Evolutionary conservation across 306 rosid species (phyloP), one percentile per base, ranked within the genome.

Genomic region (Sindora glabra): DNA sequence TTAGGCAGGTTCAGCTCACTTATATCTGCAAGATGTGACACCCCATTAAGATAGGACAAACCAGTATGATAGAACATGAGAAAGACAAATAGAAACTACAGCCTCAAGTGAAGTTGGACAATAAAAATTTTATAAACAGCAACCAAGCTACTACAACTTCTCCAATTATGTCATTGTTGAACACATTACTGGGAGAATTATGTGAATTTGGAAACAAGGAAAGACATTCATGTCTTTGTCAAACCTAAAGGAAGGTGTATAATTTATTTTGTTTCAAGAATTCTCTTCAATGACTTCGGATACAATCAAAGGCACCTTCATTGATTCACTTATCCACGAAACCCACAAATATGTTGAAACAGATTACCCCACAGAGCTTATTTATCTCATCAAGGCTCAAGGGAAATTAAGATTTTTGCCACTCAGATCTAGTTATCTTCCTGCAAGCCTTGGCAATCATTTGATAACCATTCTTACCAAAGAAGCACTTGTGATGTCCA

Each of bases 1-100:
- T 84, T 82, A 32, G 99, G 94, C 23, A 89, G 89, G 77, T 80
- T 94, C 81, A 94, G 81, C 86, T 94, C 99, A 64, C 83, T 76
- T 40, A 94, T 94, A 73, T 94, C 99, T 94, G 89, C 79, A 81
- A 60, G 48, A 68, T 17, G 44, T 59, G 56, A 76, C 37, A 72
- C 24, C 14, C 44, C 57, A 41, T 5, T 19, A 48, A 55, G 23
- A 74, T 12, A 70, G 2, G 46, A 46, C 39, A 60, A 59, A 67
- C 32, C 65, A 25, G 12, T 15, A 56, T 5, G 12, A 73, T 18
- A 26, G 64, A 25, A 67, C 18, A 38, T 47, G 32, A 47, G n/a
- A n/a, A n/a, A n/a, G n/a, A n/a, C n/a, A 38, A 38, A 59, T 19
- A 17, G 13, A 63, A 59, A 24, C 48, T 46, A 56, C 46, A 9